These are phyloP conservation scores for Phytopythium vexans DNA, from an alignment of 352 stramenopile species.

Conservation along the genomic window DNA sequence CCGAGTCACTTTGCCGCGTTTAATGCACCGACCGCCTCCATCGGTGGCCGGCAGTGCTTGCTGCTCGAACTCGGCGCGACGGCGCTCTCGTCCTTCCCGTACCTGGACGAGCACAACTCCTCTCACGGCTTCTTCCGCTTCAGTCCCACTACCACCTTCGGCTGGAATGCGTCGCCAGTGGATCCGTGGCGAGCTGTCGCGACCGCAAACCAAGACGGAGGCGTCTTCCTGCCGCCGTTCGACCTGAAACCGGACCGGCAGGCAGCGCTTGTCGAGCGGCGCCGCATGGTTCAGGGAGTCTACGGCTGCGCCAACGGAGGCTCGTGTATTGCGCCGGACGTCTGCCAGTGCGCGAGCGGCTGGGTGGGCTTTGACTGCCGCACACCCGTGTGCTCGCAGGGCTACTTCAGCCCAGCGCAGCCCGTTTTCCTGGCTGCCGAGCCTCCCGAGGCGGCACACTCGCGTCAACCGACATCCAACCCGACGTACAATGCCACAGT, in stretches of 20 bases:
- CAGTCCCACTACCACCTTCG: constrained; percentile 75
- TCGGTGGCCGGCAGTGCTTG: constrained; percentile 24
- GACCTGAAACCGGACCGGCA: constrained; percentile 73
- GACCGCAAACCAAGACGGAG: neutral
- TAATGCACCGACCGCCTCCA: constrained; percentile 2
- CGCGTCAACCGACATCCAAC: constrained; percentile 58
- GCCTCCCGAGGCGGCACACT: constrained; percentile 35
- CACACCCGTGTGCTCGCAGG: constrained; percentile 91
- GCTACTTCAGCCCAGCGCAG: constrained; percentile 89
- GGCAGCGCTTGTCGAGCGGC: constrained; percentile 87
- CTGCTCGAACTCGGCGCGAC: constrained; percentile 85
- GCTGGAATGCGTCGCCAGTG: constrained; percentile 57
- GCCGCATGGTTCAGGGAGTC: constrained; percentile 86
- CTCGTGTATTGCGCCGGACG: constrained; percentile 85
- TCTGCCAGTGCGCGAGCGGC: constrained; percentile 89
- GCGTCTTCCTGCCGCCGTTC: constrained; percentile 56
- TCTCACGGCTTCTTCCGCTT: constrained; percentile 82
- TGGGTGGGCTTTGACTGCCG: constrained; percentile 97
- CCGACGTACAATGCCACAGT: constrained; percentile 50
- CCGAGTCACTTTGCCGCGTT: too few species aligned
- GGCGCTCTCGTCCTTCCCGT: constrained; percentile 86
- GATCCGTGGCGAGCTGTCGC: constrained; percentile 72
- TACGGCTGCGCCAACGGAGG: constrained; percentile 96
- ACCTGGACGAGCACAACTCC: constrained; percentile 77
- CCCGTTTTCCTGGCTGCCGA: constrained; percentile 72